These are phyloP conservation scores for Lippia alba DNA, from an alignment of 305 asterid species.

Conservation along the genomic window DNA sequence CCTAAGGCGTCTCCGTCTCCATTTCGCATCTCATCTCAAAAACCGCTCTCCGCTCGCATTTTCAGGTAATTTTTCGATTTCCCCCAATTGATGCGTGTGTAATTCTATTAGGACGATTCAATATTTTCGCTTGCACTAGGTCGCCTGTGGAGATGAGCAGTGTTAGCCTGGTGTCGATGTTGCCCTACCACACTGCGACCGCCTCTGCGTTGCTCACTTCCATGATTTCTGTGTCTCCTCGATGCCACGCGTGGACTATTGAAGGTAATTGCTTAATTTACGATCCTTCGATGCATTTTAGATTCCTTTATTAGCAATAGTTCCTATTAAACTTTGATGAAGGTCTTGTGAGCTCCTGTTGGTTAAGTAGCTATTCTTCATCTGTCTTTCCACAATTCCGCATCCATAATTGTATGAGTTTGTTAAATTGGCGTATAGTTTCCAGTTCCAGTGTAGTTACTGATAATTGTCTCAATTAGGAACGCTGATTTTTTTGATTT, in stretches of 20 bases:
- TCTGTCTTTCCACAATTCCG: neutral
- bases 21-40: conserved; percentile 70
- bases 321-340: conserved; percentile 4
- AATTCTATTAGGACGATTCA: conserved; percentile 10
- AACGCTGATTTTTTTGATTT: neutral
- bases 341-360: neutral
- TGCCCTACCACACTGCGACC: conserved; percentile 92
- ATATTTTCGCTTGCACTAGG: conserved; percentile 42
- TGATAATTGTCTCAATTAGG: neutral
- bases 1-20: conserved; percentile 59
- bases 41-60: conserved; percentile 75
- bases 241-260: conserved; percentile 77
- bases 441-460: too few relatives aligned
- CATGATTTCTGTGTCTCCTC: conserved; percentile 88
- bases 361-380: conserved; percentile 6
- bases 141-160: conserved; percentile 86
- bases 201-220: conserved; percentile 91
- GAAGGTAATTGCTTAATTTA: conserved; percentile 56
- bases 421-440: too few relatives aligned
- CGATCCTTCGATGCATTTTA: too few relatives aligned
- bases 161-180: conserved; percentile 66
- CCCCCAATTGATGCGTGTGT: neutral
- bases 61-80: conserved; percentile 57
- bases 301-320: neutral
- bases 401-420: neutral